Percentiles rank a stretch among this genome's conserved stretches.
phyloP scores from a whole-genome alignment of 2,329 filamentous ascomycete genomes.

The Colletotrichum cordylinicola region DNA sequence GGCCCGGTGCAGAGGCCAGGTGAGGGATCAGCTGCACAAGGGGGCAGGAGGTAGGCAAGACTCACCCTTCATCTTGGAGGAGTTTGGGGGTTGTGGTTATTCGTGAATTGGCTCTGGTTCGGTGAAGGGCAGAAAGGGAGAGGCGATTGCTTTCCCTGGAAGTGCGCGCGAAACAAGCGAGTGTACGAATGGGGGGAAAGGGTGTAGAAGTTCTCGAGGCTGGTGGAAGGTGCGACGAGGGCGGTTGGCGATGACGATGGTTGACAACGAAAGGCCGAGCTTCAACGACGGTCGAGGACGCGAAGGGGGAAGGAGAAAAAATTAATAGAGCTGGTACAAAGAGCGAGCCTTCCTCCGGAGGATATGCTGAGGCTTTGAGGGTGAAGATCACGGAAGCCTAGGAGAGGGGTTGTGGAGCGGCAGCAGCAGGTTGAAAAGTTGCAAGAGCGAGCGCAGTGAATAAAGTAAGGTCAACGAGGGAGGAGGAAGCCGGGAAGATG shows the following conservation, averaged over 20 bases:
- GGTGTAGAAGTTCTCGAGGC: not conserved
- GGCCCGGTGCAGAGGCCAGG: not conserved
- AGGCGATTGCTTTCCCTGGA: not conserved
- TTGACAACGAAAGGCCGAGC: not conserved
- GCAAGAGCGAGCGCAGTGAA: slow-evolving; percentile 17
- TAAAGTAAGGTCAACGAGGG: not conserved
- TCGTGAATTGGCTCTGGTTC: not conserved
- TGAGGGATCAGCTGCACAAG: not conserved
- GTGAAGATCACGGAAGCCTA: not conserved
- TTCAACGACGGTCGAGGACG: not conserved
- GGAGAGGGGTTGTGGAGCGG: not conserved
- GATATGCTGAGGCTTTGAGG: not conserved
- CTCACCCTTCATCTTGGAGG: slow-evolving; percentile 23
- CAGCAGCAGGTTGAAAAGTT: not conserved
- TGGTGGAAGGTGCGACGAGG: not conserved
- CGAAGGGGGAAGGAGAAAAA: not conserved
- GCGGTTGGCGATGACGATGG: not conserved
- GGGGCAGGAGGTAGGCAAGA: not conserved
- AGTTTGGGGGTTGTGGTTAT: not conserved
- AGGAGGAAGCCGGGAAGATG: not conserved
- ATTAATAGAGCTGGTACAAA: slow-evolving; percentile 5
- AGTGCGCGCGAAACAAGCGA: slow-evolving; percentile 14
- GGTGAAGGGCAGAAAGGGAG: not conserved
- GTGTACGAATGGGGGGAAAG: slow-evolving; percentile 8
- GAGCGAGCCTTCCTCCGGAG: not conserved